Percentiles rank a stretch among this genome's conserved stretches.
phyloP scores from a whole-genome alignment of 169 alveolate species.

The Prorocentrum cordatum region DNA sequence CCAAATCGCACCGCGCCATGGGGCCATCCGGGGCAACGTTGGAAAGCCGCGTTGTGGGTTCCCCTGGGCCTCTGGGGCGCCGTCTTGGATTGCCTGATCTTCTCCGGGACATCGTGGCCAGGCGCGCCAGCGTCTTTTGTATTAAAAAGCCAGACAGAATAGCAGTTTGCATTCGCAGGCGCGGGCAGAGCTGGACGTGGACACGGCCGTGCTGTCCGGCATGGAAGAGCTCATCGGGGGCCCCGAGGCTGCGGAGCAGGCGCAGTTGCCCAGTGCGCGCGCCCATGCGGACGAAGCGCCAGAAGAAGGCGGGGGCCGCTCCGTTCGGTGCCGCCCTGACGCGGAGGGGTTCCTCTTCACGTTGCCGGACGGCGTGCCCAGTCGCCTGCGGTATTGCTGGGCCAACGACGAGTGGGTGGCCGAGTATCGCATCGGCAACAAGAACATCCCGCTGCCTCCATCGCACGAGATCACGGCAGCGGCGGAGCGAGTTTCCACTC shows the following conservation, averaged over 20 bases:
- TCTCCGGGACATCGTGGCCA: too few relatives aligned
- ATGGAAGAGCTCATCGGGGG: not conserved
- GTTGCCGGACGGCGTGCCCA: not conserved
- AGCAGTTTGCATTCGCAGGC: too few relatives aligned
- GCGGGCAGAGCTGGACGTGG: not conserved
- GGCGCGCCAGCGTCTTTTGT: too few relatives aligned
- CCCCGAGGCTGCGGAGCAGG: not conserved
- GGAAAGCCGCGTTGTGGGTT: too few relatives aligned
- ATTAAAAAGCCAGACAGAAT: too few relatives aligned
- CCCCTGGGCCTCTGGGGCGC: too few relatives aligned
- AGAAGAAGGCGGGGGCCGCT: too few relatives aligned
- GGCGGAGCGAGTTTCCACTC: not conserved
- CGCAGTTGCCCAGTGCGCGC: not conserved
- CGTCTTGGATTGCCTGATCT: too few relatives aligned
- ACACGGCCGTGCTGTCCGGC: not conserved
- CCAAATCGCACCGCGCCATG: too few relatives aligned
- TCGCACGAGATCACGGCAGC: not conserved
- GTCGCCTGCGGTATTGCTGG: not conserved
- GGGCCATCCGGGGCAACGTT: too few relatives aligned
- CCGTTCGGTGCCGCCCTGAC: not conserved
- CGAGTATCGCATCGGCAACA: not conserved
- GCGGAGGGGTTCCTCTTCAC: not conserved
- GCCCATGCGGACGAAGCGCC: not conserved
- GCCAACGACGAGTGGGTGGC: not conserved
- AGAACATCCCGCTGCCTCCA: not conserved